Evolutionary conservation across 257 asterid species (phyloP), one percentile per base, ranked within the genome.

Genomic region (Nicotiana tabacum): DNA sequence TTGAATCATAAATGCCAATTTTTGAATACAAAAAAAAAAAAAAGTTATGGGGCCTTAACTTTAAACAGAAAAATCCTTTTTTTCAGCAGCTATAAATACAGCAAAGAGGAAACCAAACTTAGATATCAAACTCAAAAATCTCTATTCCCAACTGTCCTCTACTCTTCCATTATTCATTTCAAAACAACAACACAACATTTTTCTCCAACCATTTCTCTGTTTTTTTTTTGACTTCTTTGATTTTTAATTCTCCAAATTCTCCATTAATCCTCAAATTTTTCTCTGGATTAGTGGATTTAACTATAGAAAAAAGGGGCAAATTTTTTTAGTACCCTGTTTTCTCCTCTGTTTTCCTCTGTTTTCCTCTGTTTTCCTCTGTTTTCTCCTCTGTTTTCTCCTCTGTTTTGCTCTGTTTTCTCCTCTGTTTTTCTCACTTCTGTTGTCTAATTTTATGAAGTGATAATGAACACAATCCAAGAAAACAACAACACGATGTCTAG

Each of bases 61-160:
- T 13, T 13, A 10, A 74, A 4, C 27, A 79, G 76, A 83, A 65
- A 56, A n/a, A 79, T 74, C 69, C 58, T 66, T 81, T 61, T 21
- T n/a, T n/a, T 77, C 80, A 72, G 37, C 88, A 64, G 79, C 94
- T 92, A 92, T 92, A 93, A 89, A 89, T 92, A 91, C 82, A 61
- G 74, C 84, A 37, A 81, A 27, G 51, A 51, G 61, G 46, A 68
- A 5, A 67, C 74, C 81, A 68, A 24, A 7, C 77, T 39, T 81
- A 82, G 11, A 67, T 30, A 74, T 24, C n/a, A 32, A 74, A 83
- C 82, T 55, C 86, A 66, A 77, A 53, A 81, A 72, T 46, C 83
- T 53, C 62, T 80, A 37, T 30, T 80, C 76, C 82, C 53, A 57
- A 81, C 82, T 27, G 76, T 78, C 18, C 39, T 29, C 13, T 58